Base-by-base conservation (phyloP, 2,329 filamentous ascomycete genomes). In the Mycosphaerella arachidis region DNA sequence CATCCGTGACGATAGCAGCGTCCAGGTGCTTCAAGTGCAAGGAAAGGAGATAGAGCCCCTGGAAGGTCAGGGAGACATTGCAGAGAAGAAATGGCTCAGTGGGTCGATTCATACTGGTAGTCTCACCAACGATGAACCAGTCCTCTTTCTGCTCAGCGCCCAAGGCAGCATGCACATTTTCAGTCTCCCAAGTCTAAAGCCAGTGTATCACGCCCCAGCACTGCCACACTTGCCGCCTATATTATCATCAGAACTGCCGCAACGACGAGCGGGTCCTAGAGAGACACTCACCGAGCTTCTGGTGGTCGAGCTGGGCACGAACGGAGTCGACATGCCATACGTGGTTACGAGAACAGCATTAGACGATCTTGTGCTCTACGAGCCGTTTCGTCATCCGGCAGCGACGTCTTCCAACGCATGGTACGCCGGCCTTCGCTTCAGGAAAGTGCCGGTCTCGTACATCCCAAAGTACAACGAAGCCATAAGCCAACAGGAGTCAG, bases 341-440 rank as follows among this genome's bases (percentile, higher is more conserved):
- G 79, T 99, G 20, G 87, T 97, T 67, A 78, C 92, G 30, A 89
- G 93, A 54, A 91, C 91, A 53, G 82, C 84, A 9, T 87, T 85
- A 60, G 89, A 96, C 64, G 92, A 97, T 70, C 78, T 97, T 35
- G 88, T 89, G 10, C 83, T 97, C 50, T 99, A 97, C 72, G 86
- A 94, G 71, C 92, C 93, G 1, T 88, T 91, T 67, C 81, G 84
- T 46, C 71, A 77, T 77, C 59, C 61, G 29, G 51, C 45, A n/a
- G 40, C 46, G 1, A n/a, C 57, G 4, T 24, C 29, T 27, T 10
- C 48, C 10, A 57, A 58, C 8, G 31, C 57, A 6, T 81, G 87
- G 66, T 77, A 82, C 1, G 76, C 78, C 27, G 83, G 81, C 7
- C 77, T 97, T 10, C 84, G 86, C 57, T 96, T 96, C 74, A 81